Base-by-base conservation (phyloP, 371 early-diverging fungal species). In the Mucor irregularis region DNA sequence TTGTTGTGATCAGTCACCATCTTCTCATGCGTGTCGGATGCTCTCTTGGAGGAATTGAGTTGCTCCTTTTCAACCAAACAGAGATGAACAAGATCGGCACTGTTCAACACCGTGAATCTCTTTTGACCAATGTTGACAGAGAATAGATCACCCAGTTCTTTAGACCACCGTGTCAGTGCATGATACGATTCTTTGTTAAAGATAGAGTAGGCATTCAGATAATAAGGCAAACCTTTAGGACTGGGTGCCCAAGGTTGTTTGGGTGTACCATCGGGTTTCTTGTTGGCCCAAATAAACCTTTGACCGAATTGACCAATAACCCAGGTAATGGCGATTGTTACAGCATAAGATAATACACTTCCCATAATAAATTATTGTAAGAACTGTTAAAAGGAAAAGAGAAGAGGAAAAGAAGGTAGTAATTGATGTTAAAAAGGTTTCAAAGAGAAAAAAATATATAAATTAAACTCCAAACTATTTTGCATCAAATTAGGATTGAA, bases 191-290 rank as follows among this genome's bases (percentile, higher is more conserved):
- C 42, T 5, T 14, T 26, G 8, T 64, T 38, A 30, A 70, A 69
- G 7, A 22, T 39, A 9, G 57, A n/a, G 19, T 60, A 64, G 6
- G 61, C 72, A 6, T 74, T 67, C 34, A 47, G 64, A 14, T 66
- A 56, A 22, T 44, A 68, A 14, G 74, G 70, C 5, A 63, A 30
- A 1, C 28, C 21, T 0, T 37, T n/a, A 6, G 76, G 76, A 39
- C 62, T 62, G 1, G 68, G 58, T 29, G 76, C 62, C 72, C 75
- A 75, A 13, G 72, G 65, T 2, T 29, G 21, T 35, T 79, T 79
- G 1, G 31, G 34, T 1, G 64, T 68, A 8, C 79, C 79, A 25
- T 79, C 76, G 11, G 42, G 39, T 44, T 68, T 62, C 29, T 69
- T 67, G 48, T 64, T 53, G 11, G 25, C 49, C 79, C 79, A 76